Base-by-base conservation (phyloP, 176 grass and related monocot genomes). In the Olyra latifolia region DNA sequence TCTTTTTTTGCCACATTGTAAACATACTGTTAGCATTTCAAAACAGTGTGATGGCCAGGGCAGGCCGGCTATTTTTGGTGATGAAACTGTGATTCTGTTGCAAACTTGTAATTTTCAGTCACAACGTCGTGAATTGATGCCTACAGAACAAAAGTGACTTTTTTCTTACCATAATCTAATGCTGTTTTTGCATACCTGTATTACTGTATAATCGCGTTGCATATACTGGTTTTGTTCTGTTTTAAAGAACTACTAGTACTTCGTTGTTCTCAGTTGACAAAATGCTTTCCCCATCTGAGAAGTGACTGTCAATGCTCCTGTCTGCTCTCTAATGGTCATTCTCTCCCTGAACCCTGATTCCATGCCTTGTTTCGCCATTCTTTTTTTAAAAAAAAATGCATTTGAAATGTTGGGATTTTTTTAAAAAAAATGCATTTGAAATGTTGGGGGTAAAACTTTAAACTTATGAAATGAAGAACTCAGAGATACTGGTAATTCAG, bases 51-150 rank as follows among this genome's bases (percentile, higher is more conserved):
- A 75, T 84, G 56, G 6, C 53, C 14, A 69, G 43, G 42, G 25
- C 19, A 60, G 15, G 8, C 13, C 52, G 17, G 24, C 12, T 19
- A 14, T 23, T 69, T 29, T 11, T 69, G 6, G 78, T 69, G 49
- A 57, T 54, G 35, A 20, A 45, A 60, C 40, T 28, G 29, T 2
- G 22, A 13, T 55, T 66, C 9, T 24, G 53, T 16, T 84, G 20
- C 69, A 72, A 72, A 47, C 74, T 70, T 50, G 20, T 75, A 72
- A 72, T 47, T 80, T 70, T 50, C 27, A 49, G 11, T 49, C 71
- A 43, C 1, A 9, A 1, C 14, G 44, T 35, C 12, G 62, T 9
- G 10, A 17, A 58, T 73, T 41, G 27, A 44, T 44, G 35, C 39
- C 46, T 46, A 20, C 24, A 56, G 46, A 56, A 78, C 66, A 19